Evolutionary conservation across 345 rosid species (phyloP).

Genomic region (Lumnitzera littorea): DNA sequence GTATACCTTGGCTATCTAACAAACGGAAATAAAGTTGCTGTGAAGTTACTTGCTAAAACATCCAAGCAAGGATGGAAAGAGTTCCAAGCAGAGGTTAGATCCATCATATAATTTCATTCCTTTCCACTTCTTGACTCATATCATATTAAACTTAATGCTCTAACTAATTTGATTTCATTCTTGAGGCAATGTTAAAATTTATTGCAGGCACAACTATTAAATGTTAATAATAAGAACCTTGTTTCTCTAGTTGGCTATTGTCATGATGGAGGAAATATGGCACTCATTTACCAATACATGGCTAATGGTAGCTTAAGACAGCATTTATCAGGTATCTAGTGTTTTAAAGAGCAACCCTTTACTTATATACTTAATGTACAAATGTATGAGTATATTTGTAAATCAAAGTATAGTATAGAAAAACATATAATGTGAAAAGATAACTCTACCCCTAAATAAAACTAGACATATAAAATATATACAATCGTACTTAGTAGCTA

Average conservation of each 20-base stretch:
- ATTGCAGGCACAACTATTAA: slow-evolving; percentile 33
- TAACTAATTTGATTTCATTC: not conserved
- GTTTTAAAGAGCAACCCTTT: not conserved
- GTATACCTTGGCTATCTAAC: slow-evolving; percentile 31
- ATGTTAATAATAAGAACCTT: slow-evolving; percentile 33
- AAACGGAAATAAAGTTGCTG: slow-evolving; percentile 38
- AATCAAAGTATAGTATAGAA: no score
- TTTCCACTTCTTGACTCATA: not conserved
- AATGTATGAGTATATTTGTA: no score
- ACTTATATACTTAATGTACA: not conserved
- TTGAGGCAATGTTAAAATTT: no score
- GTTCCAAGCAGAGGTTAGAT: slow-evolving; percentile 38
- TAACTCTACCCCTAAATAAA: not conserved
- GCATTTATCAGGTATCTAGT: slow-evolving; percentile 24
- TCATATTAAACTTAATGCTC: not conserved
- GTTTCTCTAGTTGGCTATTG: slow-evolving; percentile 38
- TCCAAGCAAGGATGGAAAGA: slow-evolving; percentile 34
- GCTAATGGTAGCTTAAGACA: slow-evolving; percentile 21
- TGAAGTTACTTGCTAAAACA: slow-evolving; percentile 38
- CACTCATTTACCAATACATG: slow-evolving; percentile 20
- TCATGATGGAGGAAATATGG: slow-evolving; percentile 32
- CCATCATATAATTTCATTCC: no score
- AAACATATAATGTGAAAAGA: no score
- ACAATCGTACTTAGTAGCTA: no score
- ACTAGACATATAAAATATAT: not conserved